Evolutionary conservation across 2,329 filamentous ascomycete genomes (phyloP).

Genomic region (Hypoxylon sp.): DNA sequence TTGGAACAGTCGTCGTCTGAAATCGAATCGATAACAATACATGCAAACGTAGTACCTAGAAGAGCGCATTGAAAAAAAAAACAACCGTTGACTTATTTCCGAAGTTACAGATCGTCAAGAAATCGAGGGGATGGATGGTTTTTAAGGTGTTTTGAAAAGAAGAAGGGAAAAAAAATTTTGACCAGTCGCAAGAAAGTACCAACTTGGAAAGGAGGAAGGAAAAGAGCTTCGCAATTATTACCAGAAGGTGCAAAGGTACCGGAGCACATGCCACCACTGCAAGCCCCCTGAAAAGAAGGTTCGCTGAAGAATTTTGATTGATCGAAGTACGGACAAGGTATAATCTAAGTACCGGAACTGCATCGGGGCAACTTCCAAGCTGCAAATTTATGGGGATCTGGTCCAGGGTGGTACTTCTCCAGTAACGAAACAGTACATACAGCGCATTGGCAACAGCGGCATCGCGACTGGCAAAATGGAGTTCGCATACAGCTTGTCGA

Average conservation of each 20-base stretch:
- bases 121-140: conserved; percentile 6
- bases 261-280: conserved; percentile 16
- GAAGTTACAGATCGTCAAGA: conserved; percentile 11
- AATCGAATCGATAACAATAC: conserved; percentile 32
- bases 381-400: conserved; percentile 7
- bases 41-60: conserved; percentile 23
- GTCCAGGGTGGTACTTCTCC: conserved; percentile 22
- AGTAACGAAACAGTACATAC: conserved; percentile 30
- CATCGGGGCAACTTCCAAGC: conserved; percentile 29
- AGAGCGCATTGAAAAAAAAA: conserved; percentile 16
- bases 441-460: conserved; percentile 26
- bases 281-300: conserved; percentile 21
- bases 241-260: conserved; percentile 17
- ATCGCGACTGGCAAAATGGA: conserved; percentile 42
- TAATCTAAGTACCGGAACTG: conserved; percentile 23
- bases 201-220: conserved; percentile 13
- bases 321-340: conserved; percentile 13
- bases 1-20: conserved; percentile 27
- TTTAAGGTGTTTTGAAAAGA: not conserved
- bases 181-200: conserved; percentile 6
- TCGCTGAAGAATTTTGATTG: conserved; percentile 35
- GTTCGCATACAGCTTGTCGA: conserved; percentile 47
- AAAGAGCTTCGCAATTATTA: not conserved
- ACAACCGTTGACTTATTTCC: not conserved
- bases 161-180: conserved; percentile 10